Conservation (phyloP, 148 eudicot species). For the Rhododendron ferrugineum region DNA sequence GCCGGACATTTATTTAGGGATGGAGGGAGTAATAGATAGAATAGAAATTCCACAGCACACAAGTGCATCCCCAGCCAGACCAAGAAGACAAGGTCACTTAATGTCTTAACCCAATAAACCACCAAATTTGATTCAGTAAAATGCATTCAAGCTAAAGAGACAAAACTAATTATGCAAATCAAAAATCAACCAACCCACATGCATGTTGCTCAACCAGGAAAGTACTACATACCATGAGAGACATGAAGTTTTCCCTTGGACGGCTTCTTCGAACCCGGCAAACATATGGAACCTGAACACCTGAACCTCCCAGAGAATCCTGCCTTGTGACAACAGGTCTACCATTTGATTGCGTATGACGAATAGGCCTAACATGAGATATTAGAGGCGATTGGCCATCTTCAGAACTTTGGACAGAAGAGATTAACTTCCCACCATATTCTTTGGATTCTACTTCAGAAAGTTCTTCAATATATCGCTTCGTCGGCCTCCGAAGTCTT, state of each 20-base stretch:
- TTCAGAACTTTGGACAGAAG: slow-evolving; percentile 36
- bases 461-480: slow-evolving; percentile 81
- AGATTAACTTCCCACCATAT: slow-evolving; percentile 33
- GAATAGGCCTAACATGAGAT: slow-evolving; percentile 30
- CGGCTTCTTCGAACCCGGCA: slow-evolving; percentile 86
- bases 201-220: neutral
- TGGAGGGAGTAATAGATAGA: neutral
- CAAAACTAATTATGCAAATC: neutral
- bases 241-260: slow-evolving; percentile 64
- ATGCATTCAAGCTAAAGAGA: neutral
- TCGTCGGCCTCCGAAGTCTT: slow-evolving; percentile 92
- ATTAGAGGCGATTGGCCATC: slow-evolving; percentile 23
- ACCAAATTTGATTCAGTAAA: neutral
- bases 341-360: slow-evolving; percentile 29
- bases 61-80: neutral
- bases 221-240: slow-evolving; percentile 51
- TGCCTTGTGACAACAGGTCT: slow-evolving; percentile 56
- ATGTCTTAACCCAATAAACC: neutral
- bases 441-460: slow-evolving; percentile 63
- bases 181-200: slow-evolving; percentile 5
- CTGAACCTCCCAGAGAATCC: slow-evolving; percentile 91
- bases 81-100: neutral
- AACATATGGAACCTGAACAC: slow-evolving; percentile 82
- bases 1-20: too few species aligned
- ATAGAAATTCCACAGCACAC: neutral